Percentiles rank a stretch among this genome's conserved stretches.
Conservation (phyloP, 352 stramenopile species). For the Phytophthora sansomeana region DNA sequence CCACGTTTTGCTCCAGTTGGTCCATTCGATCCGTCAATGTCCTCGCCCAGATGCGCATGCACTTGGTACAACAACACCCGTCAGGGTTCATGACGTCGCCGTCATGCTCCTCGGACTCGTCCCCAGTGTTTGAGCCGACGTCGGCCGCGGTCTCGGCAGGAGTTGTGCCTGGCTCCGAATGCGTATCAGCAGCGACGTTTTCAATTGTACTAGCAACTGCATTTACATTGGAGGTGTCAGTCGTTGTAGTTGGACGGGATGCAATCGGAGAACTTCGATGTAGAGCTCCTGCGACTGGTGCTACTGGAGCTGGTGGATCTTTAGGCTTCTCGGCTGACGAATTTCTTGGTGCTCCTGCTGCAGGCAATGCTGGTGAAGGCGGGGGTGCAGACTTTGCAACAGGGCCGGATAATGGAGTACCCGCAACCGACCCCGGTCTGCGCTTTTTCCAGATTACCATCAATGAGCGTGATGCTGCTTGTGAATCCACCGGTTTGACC, state of each 20-base stretch:
- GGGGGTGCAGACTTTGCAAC: neutral
- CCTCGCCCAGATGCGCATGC: conserved; percentile 40
- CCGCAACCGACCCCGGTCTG: neutral
- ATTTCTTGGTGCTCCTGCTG: neutral
- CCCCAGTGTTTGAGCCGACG: conserved; percentile 2
- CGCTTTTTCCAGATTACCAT: neutral
- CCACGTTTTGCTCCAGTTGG: conserved; percentile 37
- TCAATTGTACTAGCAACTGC: conserved; percentile 2
- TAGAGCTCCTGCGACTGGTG: neutral
- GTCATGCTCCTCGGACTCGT: conserved; percentile 24
- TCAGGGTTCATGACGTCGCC: conserved; percentile 34
- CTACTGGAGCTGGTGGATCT: neutral
- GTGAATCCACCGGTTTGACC: neutral
- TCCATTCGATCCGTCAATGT: conserved; percentile 38
- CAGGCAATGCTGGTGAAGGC: neutral
- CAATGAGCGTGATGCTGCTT: conserved; percentile 3
- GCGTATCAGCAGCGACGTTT: conserved; percentile 5
- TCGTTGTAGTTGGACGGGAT: neutral
- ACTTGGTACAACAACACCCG: conserved; percentile 39
- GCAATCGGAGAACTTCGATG: neutral
- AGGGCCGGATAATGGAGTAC: neutral
- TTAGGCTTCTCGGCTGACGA: neutral
- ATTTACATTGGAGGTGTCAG: neutral
- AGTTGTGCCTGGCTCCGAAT: conserved; percentile 11
- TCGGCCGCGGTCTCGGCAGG: neutral